phyloP scores from a whole-genome alignment of 2,329 filamentous ascomycete species.

The Pseudocercospora vitis region DNA sequence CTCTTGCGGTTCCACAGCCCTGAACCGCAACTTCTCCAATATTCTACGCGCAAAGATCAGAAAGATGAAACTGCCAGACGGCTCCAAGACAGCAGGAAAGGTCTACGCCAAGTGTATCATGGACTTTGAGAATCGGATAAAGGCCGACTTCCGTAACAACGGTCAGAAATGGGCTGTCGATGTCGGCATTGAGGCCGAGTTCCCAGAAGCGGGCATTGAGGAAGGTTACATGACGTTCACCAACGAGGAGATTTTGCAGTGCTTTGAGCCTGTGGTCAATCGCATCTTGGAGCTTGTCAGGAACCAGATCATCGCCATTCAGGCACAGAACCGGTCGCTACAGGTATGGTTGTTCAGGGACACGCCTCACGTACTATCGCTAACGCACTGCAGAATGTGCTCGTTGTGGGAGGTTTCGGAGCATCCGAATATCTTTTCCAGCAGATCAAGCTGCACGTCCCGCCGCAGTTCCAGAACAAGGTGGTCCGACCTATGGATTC shows the following conservation, averaged over 20 bases:
- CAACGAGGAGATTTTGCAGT: slow-evolving; percentile 97
- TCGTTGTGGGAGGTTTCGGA: slow-evolving; percentile 97
- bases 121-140: slow-evolving; percentile 99
- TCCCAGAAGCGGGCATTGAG: slow-evolving; percentile 95
- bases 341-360: slow-evolving; percentile 57
- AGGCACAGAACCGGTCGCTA: slow-evolving; percentile 88
- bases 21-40: slow-evolving; percentile 98
- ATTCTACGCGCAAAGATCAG: slow-evolving; percentile 95
- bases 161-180: slow-evolving; percentile 98
- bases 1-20: slow-evolving; percentile 94
- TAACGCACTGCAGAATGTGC: slow-evolving; percentile 66
- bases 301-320: slow-evolving; percentile 98
- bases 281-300: slow-evolving; percentile 91
- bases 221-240: slow-evolving; percentile 99
- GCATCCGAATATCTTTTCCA: slow-evolving; percentile 99
- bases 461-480: slow-evolving; percentile 97
- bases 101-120: slow-evolving; percentile 99
- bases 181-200: slow-evolving; percentile 97
- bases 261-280: slow-evolving; percentile 98
- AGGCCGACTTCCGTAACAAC: slow-evolving; percentile 98
- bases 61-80: slow-evolving; percentile 98
- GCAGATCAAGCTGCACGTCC: slow-evolving; percentile 97
- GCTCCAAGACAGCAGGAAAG: slow-evolving; percentile 93
- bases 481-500: slow-evolving; percentile 99
- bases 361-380: slow-evolving; percentile 11